Evolutionary conservation across 164 flowering plant genomes (phyloP), one percentile per base, ranked within the genome.

Genomic region (Paratinospora sagittata): DNA sequence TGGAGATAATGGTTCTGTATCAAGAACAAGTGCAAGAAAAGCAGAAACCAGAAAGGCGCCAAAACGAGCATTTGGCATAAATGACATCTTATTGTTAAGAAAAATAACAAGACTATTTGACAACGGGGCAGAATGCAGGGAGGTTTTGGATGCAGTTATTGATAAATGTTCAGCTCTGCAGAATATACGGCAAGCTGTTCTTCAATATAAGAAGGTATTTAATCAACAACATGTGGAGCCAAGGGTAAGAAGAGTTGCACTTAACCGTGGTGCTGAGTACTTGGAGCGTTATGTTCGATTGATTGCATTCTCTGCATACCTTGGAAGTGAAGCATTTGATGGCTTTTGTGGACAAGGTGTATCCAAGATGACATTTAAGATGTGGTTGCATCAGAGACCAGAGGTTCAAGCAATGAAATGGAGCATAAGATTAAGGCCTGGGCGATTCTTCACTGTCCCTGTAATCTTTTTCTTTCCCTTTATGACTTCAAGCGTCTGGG

Each of bases 361-460:
- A 65, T 73, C 83, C 24, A 84, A 70, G 81, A 84, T 88, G 83
- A 88, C 95, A 61, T 94, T 91, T 80, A 94, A 94, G 80, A 85
- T 72, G 72, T 94, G 97, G 98, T 79, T 91, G 82, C 85, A 87
- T 75, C 93, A 84, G 77, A 89, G 92, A 79, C 92, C 97, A 34
- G 98, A 94, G 80, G 95, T 87, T 68, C 96, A 94, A 81, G 91
- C 96, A 68, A 91, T 94, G 97, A 91, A 94, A 86, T 90, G 97
- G 97, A 90, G 93, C 83, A 94, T 94, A 69, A 82, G 97, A 82
- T 73, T 89, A 70, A 80, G 91, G 75, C 98, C 97, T 61, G 98
- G 98, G 65, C 75, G 94, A 73, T 91, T 94, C 81, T 88, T 94
- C 71, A 87, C 90, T 33, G 79, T 90, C 33, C 97, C 96, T 77